Base-by-base conservation (phyloP, 345 rosid species). In the Zanthoxylum bungeanum region DNA sequence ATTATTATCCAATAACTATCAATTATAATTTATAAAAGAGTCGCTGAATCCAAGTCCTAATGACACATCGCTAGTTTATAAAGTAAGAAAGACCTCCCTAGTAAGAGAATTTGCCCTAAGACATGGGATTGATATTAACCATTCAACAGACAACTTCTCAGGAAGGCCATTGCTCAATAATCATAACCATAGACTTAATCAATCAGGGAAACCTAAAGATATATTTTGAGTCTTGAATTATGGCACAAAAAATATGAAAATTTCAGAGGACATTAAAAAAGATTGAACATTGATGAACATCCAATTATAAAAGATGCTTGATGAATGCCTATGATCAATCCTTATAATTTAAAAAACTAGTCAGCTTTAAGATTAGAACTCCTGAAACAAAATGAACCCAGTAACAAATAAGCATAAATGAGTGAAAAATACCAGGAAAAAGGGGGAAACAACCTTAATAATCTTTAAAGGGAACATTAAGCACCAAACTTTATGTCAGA, bases 51-150 rank as follows among this genome's bases (percentile, higher is more conserved):
- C n/a, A n/a, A n/a, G n/a, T n/a, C n/a, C n/a, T n/a, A n/a, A n/a
- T n/a, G n/a, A n/a, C n/a, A n/a, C n/a, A n/a, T n/a, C n/a, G 25
- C 51, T 22, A 65, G 25, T 42, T 60, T 46, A 53, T 70, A 49
- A 61, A 57, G 50, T 39, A n/a, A n/a, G n/a, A 53, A 31, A 74
- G 62, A 30, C 77, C 33, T 77, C 65, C 57, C 79, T 74, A 70
- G 63, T 31, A 62, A 34, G 75, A 77, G 64, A 69, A 73, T 70
- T 50, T 69, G 83, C 75, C 75, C 65, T 57, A 33, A 51, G 66
- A 81, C 78, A 16, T 76, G 34, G 69, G 77, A 27, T 63, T 58
- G 68, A 72, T 68, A 69, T 77, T 75, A 78, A 49, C 68, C 72
- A 5, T 76, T 82, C 75, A 78, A 71, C 69, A 51, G 65, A 70